Base-by-base conservation (phyloP, 352 stramenopile species). In the Phytophthora fragariae region DNA sequence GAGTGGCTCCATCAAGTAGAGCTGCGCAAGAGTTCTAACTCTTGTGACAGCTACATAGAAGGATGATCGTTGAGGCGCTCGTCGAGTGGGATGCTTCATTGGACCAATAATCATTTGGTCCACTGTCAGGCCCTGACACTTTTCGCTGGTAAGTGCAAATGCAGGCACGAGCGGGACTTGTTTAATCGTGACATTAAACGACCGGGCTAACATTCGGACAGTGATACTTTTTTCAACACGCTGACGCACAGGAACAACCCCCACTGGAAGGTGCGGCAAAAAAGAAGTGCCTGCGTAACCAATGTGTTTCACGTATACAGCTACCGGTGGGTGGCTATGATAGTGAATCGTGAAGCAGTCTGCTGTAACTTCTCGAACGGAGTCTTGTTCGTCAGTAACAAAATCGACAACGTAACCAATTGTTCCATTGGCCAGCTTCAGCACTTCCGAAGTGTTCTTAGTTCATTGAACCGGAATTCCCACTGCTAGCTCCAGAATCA, bases 111-210 rank as follows among this genome's bases (percentile, higher is more conserved):
- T 9, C 60, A 67, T 67, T 44, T 35, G 39, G 12, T 59, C 19
- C 7, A 67, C 60, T 2, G 60, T 67, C 10, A 67, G n/a, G 1
- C 60, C 49, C 37, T 67, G 49, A 24, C 47, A 67, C 41, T 67
- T 59, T 24, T 66, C 31, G 15, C 49, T 60, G 2, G n/a, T 60
- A 3, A 67, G 7, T 15, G 60, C 6, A 35, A 58, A 66, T 6
- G 59, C 59, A 15, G 46, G 59, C 15, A 50, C 17, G 2, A 66
- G 9, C 15, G 44, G 59, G 8, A 57, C 31, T 33, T 66, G 47
- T 2, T 31, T 49, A 12, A 66, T 35, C 1, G 11, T 24, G 10
- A 66, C 19, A 7, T 24, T 47, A 24, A 61, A 61, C 8, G 31
- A 27, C 35, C 55, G 15, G n/a, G 5, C 12, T 29, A 19, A 19